A percentile compares a stretch with the other conserved stretches of the same genome.
phyloP scores from a whole-genome alignment of 1,284 basidiomycete species.

The Ganoderma multipileum region DNA sequence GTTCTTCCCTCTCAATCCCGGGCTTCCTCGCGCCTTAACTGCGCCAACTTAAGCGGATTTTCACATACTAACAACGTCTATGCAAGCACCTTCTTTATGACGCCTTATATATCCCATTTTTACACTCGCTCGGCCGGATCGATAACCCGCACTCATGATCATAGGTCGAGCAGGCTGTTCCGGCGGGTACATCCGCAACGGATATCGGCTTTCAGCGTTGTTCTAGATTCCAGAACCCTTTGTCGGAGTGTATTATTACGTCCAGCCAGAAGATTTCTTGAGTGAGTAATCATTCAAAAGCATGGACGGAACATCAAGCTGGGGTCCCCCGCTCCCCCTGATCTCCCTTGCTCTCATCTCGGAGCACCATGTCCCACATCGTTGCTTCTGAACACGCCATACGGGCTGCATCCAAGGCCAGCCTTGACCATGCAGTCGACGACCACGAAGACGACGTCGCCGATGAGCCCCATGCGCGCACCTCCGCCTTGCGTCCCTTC shows the following conservation, averaged over 20 bases:
- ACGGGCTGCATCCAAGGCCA: slow-evolving; percentile 4
- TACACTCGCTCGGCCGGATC: slow-evolving; percentile 1
- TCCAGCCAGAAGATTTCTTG: neutral
- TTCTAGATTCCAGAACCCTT: neutral
- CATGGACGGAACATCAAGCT: neutral
- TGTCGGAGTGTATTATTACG: neutral
- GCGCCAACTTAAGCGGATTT: neutral
- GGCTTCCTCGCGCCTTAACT: neutral
- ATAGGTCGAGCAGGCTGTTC: neutral
- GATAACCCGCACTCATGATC: neutral
- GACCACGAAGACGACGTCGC: slow-evolving; percentile 15
- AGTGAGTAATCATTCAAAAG: neutral
- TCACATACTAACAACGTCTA: neutral
- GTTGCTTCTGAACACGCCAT: neutral
- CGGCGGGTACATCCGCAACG: neutral
- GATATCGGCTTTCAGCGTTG: neutral
- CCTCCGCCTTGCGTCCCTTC: slow-evolving; percentile 4
- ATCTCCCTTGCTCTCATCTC: neutral
- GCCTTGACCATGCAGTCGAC: slow-evolving; percentile 8
- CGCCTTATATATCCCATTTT: slow-evolving; percentile 6
- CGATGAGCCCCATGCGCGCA: slow-evolving; percentile 4
- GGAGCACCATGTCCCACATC: neutral
- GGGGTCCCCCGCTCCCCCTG: neutral
- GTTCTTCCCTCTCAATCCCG: neutral
- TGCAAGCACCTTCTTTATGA: neutral